Conservation (phyloP, 208 protist species). For the Strigomonas oncopelti region DNA sequence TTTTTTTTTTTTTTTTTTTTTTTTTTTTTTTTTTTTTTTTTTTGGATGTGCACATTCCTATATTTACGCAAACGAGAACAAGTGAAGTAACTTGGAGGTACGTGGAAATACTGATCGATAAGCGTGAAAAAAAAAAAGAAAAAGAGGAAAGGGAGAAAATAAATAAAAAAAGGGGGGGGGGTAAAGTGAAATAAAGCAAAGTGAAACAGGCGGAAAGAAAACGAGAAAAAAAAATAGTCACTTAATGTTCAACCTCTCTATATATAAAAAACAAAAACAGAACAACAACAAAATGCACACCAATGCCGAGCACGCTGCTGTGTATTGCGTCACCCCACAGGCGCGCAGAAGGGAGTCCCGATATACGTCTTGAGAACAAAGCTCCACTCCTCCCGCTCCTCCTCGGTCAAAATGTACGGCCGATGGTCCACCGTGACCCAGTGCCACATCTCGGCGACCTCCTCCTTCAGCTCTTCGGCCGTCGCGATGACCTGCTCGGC, state of each 20-base stretch:
- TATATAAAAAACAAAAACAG: too few relatives aligned
- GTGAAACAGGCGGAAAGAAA: neutral
- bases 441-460: slow-evolving; percentile 46
- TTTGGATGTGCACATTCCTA: neutral
- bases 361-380: slow-evolving; percentile 41
- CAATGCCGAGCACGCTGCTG: too few relatives aligned
- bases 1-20: slow-evolving; percentile 11
- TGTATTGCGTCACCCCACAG: too few relatives aligned
- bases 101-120: too few relatives aligned
- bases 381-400: slow-evolving; percentile 54
- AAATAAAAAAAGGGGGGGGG: neutral
- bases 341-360: slow-evolving; percentile 56
- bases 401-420: slow-evolving; percentile 21
- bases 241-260: too few relatives aligned
- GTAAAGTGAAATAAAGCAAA: neutral
- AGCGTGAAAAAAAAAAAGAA: too few relatives aligned
- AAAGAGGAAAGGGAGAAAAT: neutral
- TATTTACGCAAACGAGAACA: too few relatives aligned
- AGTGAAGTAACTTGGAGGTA: too few relatives aligned
- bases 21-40: slow-evolving; percentile 3
- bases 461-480: slow-evolving; percentile 56
- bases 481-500: slow-evolving; percentile 25
- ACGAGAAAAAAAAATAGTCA: neutral
- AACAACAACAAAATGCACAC: too few relatives aligned
- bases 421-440: slow-evolving; percentile 19